Percentiles rank a stretch among this genome's conserved stretches.
phyloP scores from a whole-genome alignment of 148 eudicot genomes.

The Heliosperma pusillum region DNA sequence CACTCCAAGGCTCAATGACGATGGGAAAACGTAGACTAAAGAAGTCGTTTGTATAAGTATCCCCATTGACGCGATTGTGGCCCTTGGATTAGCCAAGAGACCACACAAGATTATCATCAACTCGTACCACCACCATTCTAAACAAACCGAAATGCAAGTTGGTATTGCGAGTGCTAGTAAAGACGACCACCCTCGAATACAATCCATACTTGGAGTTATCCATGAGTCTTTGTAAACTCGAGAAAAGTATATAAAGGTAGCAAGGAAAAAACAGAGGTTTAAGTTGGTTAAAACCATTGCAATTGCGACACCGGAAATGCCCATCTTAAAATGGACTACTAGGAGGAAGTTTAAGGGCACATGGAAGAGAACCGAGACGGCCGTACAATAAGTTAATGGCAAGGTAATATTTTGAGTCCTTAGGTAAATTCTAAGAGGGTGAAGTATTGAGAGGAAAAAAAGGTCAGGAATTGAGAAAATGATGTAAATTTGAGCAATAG shows the following conservation, averaged over 20 bases:
- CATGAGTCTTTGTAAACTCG: conserved; percentile 61
- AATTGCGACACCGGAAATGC: conserved; percentile 65
- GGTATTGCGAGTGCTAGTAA: conserved; percentile 62
- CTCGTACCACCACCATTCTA: conserved; percentile 99
- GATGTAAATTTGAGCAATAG: conserved; percentile 58
- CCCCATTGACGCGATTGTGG: conserved; percentile 85
- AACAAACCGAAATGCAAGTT: conserved; percentile 70
- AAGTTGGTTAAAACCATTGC: conserved; percentile 67
- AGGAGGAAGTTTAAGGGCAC: conserved; percentile 64
- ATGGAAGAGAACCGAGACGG: conserved; percentile 55
- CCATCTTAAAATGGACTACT: conserved; percentile 52
- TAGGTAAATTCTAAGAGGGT: conserved; percentile 70
- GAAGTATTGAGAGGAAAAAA: conserved; percentile 66
- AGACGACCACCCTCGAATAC: conserved; percentile 67
- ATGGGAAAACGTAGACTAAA: conserved; percentile 74
- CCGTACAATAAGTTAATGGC: conserved; percentile 67
- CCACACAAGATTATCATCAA: conserved; percentile 85
- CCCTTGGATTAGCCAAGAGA: conserved; percentile 57
- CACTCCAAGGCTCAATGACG: conserved; percentile 68
- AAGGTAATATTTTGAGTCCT: conserved; percentile 71
- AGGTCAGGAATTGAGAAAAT: conserved; percentile 77
- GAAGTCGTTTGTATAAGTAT: conserved; percentile 84
- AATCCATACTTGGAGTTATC: conserved; percentile 64
- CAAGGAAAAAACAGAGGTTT: conserved; percentile 53
- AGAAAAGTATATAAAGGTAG: conserved; percentile 48